phyloP scores from a whole-genome alignment of 495 filamentous ascomycete genomes.

The Neurospora terricola region DNA sequence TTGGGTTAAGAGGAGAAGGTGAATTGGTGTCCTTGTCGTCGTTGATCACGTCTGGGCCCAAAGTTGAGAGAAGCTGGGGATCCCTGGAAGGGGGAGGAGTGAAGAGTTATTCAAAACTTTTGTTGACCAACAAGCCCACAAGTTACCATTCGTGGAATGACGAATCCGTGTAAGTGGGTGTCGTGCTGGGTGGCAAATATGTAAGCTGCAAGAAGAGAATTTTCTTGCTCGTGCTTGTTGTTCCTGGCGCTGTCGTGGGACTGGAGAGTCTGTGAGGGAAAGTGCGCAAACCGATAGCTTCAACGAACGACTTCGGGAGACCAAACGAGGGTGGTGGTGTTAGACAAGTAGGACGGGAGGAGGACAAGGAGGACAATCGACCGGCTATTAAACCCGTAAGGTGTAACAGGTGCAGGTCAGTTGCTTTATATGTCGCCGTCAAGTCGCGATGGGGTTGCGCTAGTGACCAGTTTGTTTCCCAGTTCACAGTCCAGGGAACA shows the following conservation, averaged over 20 bases:
- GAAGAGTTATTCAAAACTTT: slow-evolving; percentile 4
- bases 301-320: not conserved
- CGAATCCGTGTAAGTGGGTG: not conserved
- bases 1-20: slow-evolving; percentile 1
- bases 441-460: not conserved
- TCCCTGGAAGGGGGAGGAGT: not conserved
- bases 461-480: not conserved
- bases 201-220: slow-evolving; percentile 21
- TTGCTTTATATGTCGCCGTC: slow-evolving; percentile 1
- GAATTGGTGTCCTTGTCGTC: not conserved
- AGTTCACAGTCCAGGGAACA: not conserved
- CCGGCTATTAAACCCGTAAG: not conserved
- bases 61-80: not conserved
- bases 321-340: not conserved
- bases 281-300: not conserved
- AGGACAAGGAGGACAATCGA: not conserved
- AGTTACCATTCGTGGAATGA: slow-evolving; percentile 4
- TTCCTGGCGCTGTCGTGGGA: not conserved
- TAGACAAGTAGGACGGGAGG: not conserved
- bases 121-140: slow-evolving; percentile 2
- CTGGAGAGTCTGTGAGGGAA: not conserved
- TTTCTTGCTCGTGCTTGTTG: slow-evolving; percentile 9
- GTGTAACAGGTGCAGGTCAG: not conserved
- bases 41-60: not conserved
- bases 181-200: slow-evolving; percentile 23